Evolutionary conservation across 306 rosid species (phyloP), one percentile per base, ranked within the genome.

Genomic region (Psophocarpus tetragonolobus): DNA sequence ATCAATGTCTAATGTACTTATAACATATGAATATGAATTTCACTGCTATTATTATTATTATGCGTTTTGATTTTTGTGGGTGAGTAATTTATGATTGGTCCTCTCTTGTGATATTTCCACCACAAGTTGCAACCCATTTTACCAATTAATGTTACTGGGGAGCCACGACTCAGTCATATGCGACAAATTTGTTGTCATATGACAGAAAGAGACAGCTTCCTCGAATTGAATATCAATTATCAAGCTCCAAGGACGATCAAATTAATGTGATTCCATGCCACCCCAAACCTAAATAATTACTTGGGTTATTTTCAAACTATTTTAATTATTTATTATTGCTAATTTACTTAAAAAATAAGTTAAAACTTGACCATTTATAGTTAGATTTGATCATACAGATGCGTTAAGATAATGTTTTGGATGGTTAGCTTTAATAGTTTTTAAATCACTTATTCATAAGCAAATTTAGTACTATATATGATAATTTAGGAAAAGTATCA

Each of bases 121-220:
- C 82, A 57, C 87, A 76, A 76, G 54, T 71, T 80, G 63, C 68
- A 80, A 65, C 62, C 62, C 68, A 69, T 23, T 81, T 80, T 70
- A 71, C 80, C 61, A 73, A 65, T 65, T 36, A 81, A 81, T 81
- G 64, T 41, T 75, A 57, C 58, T 65, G 82, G 60, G 23, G 26
- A 75, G 15, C 60, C 21, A 44, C 32, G 35, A 53, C 61, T 36
- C 61, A 75, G 27, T 39, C 68, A 75, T 68, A 53, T 83, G 61
- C 69, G 80, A 84, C 85, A 80, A 80, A 76, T 45, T 71, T 57
- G 74, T 71, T 84, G 77, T 35, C 65, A 76, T 29, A 38, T 29
- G 29, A 26, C 45, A 77, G 80, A 84, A 76, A 81, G 74, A 38
- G 82, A 71, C 82, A 71, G 1, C 18, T 58, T 45, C 17, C 11